A percentile compares a stretch with the other conserved stretches of the same genome.
These are phyloP conservation scores for Panicum miliaceum DNA, from an alignment of 176 grass and related monocot genomes.

Conservation along the genomic window DNA sequence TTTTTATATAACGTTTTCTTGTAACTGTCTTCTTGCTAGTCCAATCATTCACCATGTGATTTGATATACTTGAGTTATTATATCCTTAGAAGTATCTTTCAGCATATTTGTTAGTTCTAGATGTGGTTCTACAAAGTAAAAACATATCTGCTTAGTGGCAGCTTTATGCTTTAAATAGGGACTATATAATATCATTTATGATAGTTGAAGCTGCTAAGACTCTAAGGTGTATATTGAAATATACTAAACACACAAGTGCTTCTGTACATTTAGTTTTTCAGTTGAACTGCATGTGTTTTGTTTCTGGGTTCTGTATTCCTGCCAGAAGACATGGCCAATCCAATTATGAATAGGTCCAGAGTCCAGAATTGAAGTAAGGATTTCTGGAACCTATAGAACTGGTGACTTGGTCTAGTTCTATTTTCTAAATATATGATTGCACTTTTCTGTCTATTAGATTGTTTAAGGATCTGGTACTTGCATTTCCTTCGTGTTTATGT, in stretches of 20 bases:
- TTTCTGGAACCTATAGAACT: neutral
- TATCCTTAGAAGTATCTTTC: neutral
- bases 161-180: neutral
- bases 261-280: neutral
- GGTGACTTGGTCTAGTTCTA: neutral
- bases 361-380: conserved; percentile 1
- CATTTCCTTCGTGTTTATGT: conserved; percentile 4
- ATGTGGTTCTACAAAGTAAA: neutral
- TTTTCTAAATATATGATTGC: conserved; percentile 4
- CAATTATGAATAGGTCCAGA: neutral
- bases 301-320: neutral
- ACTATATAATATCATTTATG: neutral
- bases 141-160: neutral
- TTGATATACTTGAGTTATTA: neutral
- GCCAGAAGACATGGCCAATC: neutral
- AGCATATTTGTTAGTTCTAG: neutral
- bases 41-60: neutral
- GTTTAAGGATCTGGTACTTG: conserved; percentile 19
- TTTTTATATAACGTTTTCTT: conserved; percentile 6
- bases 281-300: neutral
- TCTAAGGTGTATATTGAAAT: neutral
- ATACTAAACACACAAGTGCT: neutral
- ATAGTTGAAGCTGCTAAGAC: neutral
- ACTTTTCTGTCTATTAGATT: conserved; percentile 21
- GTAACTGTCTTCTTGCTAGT: neutral